phyloP scores from a whole-genome alignment of 352 stramenopile genomes.

The Pythium brassicae region DNA sequence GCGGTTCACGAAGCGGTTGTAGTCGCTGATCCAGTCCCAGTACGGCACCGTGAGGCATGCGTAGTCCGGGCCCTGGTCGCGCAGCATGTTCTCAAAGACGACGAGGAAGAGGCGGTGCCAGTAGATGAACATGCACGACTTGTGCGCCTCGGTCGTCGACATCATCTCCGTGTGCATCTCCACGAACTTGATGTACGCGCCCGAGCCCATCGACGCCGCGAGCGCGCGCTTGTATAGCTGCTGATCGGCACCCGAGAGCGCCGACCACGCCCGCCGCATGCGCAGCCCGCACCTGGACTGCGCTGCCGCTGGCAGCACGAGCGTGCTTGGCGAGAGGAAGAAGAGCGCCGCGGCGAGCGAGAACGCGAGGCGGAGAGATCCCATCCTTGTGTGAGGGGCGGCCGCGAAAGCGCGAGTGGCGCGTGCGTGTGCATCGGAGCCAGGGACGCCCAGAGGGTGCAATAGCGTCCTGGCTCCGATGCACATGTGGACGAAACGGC shows the following conservation, averaged over 20 bases:
- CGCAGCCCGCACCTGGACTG: slow-evolving; percentile 25
- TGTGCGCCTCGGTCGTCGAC: slow-evolving; percentile 42
- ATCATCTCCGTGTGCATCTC: slow-evolving; percentile 60
- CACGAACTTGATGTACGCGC: slow-evolving; percentile 52
- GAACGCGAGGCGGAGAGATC: too few species aligned
- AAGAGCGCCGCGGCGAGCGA: too few species aligned
- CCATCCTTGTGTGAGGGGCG: too few species aligned
- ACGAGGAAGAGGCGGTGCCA: slow-evolving; percentile 70
- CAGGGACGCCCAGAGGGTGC: too few species aligned
- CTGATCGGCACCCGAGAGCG: slow-evolving; percentile 33
- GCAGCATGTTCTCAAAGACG: slow-evolving; percentile 83
- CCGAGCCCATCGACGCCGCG: slow-evolving; percentile 42
- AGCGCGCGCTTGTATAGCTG: slow-evolving; percentile 42
- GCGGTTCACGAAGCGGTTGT: slow-evolving; percentile 27
- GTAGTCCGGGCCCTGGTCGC: slow-evolving; percentile 36
- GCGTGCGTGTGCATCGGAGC: too few species aligned
- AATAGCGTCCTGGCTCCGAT: too few species aligned
- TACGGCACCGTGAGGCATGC: slow-evolving; percentile 77
- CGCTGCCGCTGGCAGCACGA: too few species aligned
- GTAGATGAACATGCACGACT: slow-evolving; percentile 78
- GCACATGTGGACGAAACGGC: too few species aligned
- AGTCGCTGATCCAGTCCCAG: slow-evolving; percentile 68
- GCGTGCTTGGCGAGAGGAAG: too few species aligned
- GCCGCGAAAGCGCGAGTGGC: too few species aligned
- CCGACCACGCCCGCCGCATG: slow-evolving; percentile 46